phyloP scores from a whole-genome alignment of 2,329 filamentous ascomycete species.

The Beauveria asiatica region DNA sequence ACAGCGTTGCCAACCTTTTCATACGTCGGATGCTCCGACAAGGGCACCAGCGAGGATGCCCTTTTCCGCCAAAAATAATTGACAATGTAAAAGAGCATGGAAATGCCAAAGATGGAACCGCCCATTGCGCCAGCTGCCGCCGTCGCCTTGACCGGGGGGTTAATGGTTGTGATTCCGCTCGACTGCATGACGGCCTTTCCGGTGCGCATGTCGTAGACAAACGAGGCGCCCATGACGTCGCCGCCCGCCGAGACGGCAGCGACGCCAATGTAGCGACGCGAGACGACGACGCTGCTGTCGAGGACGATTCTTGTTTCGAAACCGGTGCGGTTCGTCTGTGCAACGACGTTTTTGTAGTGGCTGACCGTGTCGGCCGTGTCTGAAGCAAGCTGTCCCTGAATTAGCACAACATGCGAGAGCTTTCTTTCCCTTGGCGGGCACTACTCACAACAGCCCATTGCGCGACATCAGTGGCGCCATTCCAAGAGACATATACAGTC shows the following conservation, averaged over 20 bases:
- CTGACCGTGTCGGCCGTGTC: conserved; percentile 16
- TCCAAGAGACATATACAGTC: conserved; percentile 23
- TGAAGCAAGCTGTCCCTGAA: conserved; percentile 15
- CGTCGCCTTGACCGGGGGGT: conserved; percentile 8
- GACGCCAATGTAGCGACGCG: conserved; percentile 18
- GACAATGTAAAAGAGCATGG: conserved; percentile 10
- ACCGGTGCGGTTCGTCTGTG: conserved; percentile 18
- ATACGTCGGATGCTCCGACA: neutral
- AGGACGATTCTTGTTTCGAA: conserved; percentile 20
- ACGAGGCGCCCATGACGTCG: conserved; percentile 20
- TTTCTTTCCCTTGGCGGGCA: no score
- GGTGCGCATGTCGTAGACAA: conserved; percentile 19
- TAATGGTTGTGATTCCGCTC: conserved; percentile 16
- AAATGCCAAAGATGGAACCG: conserved; percentile 11
- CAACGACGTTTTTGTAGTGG: conserved; percentile 18
- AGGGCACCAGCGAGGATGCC: neutral
- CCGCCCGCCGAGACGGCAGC: conserved; percentile 19
- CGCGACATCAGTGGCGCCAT: conserved; percentile 22
- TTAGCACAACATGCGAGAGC: conserved; percentile 11
- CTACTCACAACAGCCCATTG: conserved; percentile 21
- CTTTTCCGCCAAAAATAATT: conserved; percentile 12
- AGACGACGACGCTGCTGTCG: conserved; percentile 4
- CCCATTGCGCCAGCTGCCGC: conserved; percentile 10
- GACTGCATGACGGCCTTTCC: conserved; percentile 18
- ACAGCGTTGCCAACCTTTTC: conserved; percentile 9